Conservation (phyloP, 108 stramenopile species). For the Cyclotella kingstonii region DNA sequence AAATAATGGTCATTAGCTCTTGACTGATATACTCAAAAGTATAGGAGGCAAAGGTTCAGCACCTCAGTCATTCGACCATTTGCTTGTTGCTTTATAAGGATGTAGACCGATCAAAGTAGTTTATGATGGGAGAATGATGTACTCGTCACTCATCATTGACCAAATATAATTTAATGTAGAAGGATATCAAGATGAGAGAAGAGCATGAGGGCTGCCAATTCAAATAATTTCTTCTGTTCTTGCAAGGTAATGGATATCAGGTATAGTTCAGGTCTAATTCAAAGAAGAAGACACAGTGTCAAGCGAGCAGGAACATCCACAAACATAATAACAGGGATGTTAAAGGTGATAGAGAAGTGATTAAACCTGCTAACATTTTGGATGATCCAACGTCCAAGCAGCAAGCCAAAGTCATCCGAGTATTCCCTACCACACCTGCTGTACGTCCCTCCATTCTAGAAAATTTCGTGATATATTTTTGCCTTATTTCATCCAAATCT, state of each 20-base stretch:
- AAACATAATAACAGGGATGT: slow-evolving; percentile 97
- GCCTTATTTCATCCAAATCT: slow-evolving; percentile 94
- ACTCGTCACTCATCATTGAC: slow-evolving; percentile 49
- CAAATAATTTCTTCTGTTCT: slow-evolving; percentile 45
- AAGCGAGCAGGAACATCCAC: slow-evolving; percentile 97
- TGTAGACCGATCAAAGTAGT: too few relatives aligned
- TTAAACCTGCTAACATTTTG: slow-evolving; percentile 97
- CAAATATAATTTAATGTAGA: slow-evolving; percentile 55
- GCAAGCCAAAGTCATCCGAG: slow-evolving; percentile 94
- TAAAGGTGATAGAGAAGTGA: slow-evolving; percentile 97
- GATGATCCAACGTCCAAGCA: slow-evolving; percentile 97
- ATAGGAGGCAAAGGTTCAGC: too few relatives aligned
- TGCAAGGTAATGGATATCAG: slow-evolving; percentile 47
- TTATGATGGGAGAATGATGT: slow-evolving; percentile 67
- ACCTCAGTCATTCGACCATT: too few relatives aligned
- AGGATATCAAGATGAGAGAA: slow-evolving; percentile 64
- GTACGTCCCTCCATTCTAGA: slow-evolving; percentile 93
- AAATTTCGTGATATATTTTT: slow-evolving; percentile 97
- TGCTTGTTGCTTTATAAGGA: too few relatives aligned
- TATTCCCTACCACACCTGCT: slow-evolving; percentile 97
- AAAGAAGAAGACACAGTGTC: slow-evolving; percentile 16
- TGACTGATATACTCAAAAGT: too few relatives aligned
- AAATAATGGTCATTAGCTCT: too few relatives aligned
- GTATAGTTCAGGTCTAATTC: slow-evolving; percentile 47
- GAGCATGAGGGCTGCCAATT: slow-evolving; percentile 68